These are phyloP conservation scores for Cystobasidiaceae sp. DNA, from an alignment of 1,284 basidiomycete genomes.

Conservation along the genomic window DNA sequence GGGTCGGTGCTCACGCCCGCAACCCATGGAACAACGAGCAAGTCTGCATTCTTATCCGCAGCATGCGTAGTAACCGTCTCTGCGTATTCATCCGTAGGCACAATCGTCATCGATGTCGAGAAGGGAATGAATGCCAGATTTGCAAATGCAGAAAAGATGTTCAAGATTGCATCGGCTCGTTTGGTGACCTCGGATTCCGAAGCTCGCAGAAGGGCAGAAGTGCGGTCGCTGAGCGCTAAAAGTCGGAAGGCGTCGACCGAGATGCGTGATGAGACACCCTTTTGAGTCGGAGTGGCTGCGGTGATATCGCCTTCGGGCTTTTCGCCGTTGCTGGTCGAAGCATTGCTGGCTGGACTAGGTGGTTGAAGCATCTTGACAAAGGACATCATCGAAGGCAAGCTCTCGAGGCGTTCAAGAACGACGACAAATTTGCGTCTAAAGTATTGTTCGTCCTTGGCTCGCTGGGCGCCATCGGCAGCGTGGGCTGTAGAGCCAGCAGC, in stretches of 20 bases:
- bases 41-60: constrained; percentile 57
- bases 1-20: constrained; percentile 39
- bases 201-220: constrained; percentile 76
- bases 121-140: constrained; percentile 65
- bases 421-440: constrained; percentile 64
- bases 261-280: neutral
- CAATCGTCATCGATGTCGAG: constrained; percentile 58
- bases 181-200: constrained; percentile 63
- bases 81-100: constrained; percentile 67
- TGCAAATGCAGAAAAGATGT: constrained; percentile 75
- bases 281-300: no score
- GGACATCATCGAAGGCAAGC: constrained; percentile 59
- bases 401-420: constrained; percentile 85
- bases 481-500: neutral
- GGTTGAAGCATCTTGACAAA: constrained; percentile 53
- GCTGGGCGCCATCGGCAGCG: neutral
- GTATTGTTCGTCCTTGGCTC: constrained; percentile 32
- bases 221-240: constrained; percentile 81
- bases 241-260: constrained; percentile 68
- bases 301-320: neutral
- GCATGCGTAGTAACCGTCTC: constrained; percentile 63
- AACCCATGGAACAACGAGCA: constrained; percentile 79
- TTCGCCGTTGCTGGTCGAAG: no score
- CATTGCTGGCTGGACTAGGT: no score
- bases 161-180: constrained; percentile 69